These are phyloP conservation scores for Mesotaenium endlicherianum DNA, from an alignment of 139 green algal genomes.

Conservation along the genomic window DNA sequence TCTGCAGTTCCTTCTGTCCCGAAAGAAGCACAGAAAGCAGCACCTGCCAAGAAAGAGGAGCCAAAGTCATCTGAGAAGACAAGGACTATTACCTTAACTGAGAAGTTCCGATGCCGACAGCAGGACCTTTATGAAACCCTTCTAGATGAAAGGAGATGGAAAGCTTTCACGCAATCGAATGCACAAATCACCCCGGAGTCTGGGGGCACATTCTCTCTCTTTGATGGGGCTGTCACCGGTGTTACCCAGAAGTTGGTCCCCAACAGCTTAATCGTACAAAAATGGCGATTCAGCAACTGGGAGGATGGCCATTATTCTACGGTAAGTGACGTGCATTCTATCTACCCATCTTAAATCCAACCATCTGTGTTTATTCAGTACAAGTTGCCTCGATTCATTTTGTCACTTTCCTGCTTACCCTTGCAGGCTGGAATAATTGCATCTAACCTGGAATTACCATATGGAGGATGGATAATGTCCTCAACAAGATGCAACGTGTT, in stretches of 20 bases:
- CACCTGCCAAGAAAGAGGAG: slow-evolving; percentile 11
- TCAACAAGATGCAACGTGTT: neutral
- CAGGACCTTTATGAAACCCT: slow-evolving; percentile 57
- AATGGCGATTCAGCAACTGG: slow-evolving; percentile 62
- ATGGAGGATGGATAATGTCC: neutral
- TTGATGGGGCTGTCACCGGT: slow-evolving; percentile 54
- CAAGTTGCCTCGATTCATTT: neutral
- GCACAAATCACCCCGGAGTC: slow-evolving; percentile 25
- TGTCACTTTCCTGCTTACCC: neutral
- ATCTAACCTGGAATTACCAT: neutral
- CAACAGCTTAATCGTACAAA: slow-evolving; percentile 55
- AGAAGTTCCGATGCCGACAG: slow-evolving; percentile 43
- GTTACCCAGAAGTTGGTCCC: slow-evolving; percentile 44
- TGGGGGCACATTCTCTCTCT: slow-evolving; percentile 56
- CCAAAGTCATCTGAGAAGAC: neutral
- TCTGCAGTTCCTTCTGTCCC: neutral
- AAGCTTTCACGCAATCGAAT: slow-evolving; percentile 56
- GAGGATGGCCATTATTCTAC: slow-evolving; percentile 48
- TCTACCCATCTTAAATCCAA: too few species aligned
- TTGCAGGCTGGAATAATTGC: neutral
- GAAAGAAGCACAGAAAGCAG: slow-evolving; percentile 10
- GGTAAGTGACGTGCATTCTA: slow-evolving; percentile 49
- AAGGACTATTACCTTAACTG: slow-evolving; percentile 51
- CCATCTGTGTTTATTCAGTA: too few species aligned
- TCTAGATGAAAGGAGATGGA: slow-evolving; percentile 53